phyloP scores from a whole-genome alignment of 2,329 filamentous ascomycete species.

The Cercospora janseana region DNA sequence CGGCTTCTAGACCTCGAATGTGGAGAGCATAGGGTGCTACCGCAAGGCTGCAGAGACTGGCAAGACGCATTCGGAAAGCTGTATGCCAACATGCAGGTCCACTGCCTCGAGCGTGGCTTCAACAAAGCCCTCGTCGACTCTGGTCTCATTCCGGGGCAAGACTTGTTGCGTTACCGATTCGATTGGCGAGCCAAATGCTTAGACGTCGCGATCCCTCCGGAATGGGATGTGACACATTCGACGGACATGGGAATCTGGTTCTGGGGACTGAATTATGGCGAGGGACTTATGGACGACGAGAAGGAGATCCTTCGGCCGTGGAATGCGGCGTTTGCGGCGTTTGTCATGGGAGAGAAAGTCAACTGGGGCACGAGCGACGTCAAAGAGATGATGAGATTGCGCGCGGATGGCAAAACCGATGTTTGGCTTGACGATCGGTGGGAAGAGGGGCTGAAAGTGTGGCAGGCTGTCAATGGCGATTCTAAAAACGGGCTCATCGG shows the following conservation, averaged over 20 bases:
- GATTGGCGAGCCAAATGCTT: conserved; percentile 54
- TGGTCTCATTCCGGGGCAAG: conserved; percentile 42
- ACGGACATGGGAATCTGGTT: conserved; percentile 58
- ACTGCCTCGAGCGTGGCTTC: conserved; percentile 54
- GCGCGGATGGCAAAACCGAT: conserved; percentile 46
- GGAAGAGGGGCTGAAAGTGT: conserved; percentile 50
- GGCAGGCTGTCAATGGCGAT: conserved; percentile 44
- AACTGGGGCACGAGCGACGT: conserved; percentile 41
- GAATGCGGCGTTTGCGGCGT: conserved; percentile 41
- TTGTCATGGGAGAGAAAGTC: conserved; percentile 44
- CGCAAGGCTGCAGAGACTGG: conserved; percentile 47
- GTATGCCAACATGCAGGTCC: conserved; percentile 58
- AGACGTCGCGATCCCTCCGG: conserved; percentile 42
- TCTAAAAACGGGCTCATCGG: conserved; percentile 21
- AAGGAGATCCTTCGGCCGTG: conserved; percentile 44
- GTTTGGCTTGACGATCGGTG: conserved; percentile 49
- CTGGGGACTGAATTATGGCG: conserved; percentile 49
- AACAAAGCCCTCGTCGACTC: conserved; percentile 45
- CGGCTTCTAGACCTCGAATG: conserved; percentile 49
- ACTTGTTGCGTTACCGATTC: conserved; percentile 55
- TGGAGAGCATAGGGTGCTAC: conserved; percentile 39
- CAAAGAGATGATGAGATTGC: conserved; percentile 47
- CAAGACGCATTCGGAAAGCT: conserved; percentile 53
- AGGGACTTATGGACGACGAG: conserved; percentile 44
- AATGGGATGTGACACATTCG: conserved; percentile 56